Base-by-base conservation (phyloP, 1,284 basidiomycete genomes). In the Ganoderma leucocontextum region DNA sequence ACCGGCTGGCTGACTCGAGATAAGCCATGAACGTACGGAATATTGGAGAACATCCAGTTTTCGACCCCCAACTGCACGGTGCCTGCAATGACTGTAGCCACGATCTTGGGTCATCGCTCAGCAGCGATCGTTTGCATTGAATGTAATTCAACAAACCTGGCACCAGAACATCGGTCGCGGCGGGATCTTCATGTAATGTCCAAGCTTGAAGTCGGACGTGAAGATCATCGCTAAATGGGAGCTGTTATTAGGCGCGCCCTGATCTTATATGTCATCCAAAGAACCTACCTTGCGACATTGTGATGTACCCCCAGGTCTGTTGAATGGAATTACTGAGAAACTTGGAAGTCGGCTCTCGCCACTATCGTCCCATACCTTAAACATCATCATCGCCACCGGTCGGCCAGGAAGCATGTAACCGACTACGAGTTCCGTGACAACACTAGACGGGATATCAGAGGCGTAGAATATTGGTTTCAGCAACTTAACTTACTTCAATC, bases 121-220 rank as follows among this genome's bases (percentile, higher is more conserved):
- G 52, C 42, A 13, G 13, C 13, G 2, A 35, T n/a, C 1, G 9
- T 0, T 10, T 8, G 3, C 15, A 44, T 7, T 17, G 49, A 10
- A 22, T 5, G 1, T 2, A 29, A 72, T 42, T 59, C 22, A 22
- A 80, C 70, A 79, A 77, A 71, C 77, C 68, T 78, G 78, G 49
- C 79, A 81, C 73, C 80, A 83, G 75, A 93, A 89, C 85, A 92
- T 89, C 9, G 83, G 77, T 62, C 84, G 77, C 13, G 84, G 83
- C 47, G 85, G 82, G 35, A 91, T 82, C 78, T 92, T 91, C 90
- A 91, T 91, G 80, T 91, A 91, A 71, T 91, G 90, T 4, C 89
- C 90, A 38, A 91, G 84, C 75, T 91, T 91, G 78, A 91, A 88
- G 75, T 92, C 91, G 15, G 86, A 85, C 4, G 90, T 85, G 78